A percentile compares a stretch with the other conserved stretches of the same genome.
phyloP scores from a whole-genome alignment of 202 grass and related monocot species.

The Carex arenaria region DNA sequence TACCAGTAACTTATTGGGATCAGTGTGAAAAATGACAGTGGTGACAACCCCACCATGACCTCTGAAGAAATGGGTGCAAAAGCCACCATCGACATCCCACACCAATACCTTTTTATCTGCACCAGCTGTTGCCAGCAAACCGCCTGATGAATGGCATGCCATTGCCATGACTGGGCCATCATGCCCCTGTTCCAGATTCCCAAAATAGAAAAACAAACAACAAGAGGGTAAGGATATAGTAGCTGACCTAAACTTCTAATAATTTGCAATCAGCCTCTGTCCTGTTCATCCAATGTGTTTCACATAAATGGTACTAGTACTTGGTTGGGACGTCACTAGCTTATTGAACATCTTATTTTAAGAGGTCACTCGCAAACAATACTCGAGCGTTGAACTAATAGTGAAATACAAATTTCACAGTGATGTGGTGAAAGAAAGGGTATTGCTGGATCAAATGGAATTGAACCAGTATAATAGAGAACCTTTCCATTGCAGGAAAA shows the following conservation, averaged over 20 bases:
- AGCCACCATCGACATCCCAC: conserved; percentile 98
- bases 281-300: background rate
- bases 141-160: conserved; percentile 89
- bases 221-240: background rate
- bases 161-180: conserved; percentile 95
- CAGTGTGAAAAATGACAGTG: conserved; percentile 75
- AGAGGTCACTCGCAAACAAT: background rate
- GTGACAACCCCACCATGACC: conserved; percentile 83
- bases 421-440: background rate
- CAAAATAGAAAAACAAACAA: conserved; percentile 13
- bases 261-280: background rate
- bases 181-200: conserved; percentile 57
- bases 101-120: conserved; percentile 85
- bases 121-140: conserved; percentile 91
- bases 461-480: background rate
- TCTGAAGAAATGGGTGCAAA: conserved; percentile 98
- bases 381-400: background rate
- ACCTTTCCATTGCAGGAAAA: background rate
- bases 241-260: background rate
- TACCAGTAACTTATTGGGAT: conserved; percentile 79
- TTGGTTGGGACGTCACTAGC: background rate
- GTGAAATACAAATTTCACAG: background rate
- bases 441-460: background rate
- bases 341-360: background rate
- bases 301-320: background rate